Base-by-base conservation (phyloP, 352 stramenopile species). In the Pythium oligandrum region DNA sequence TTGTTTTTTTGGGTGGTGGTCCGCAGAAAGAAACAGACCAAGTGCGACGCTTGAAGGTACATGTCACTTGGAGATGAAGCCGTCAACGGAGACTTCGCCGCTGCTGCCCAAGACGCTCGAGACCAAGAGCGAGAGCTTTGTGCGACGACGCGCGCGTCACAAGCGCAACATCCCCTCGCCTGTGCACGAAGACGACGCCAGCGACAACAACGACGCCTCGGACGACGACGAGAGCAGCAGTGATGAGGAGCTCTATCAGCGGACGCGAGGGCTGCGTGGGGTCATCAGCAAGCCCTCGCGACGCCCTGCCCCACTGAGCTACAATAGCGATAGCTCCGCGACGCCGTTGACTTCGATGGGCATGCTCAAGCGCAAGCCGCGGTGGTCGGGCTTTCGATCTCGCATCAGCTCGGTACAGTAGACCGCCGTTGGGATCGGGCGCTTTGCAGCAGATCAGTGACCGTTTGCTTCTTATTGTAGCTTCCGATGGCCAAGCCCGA, bases 331-430 rank as follows among this genome's bases (percentile, higher is more conserved):
- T 43, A 57, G 47, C 42, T 45, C 49, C 9, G 34, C 9, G 2
- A 30, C 26, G 6, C 30, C 42, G 40, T 34, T 58, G 12, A 48
- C 54, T 26, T 44, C 53, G 12, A 48, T 46, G 6, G 68, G 68
- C 6, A 37, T 66, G 4, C 46, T 54, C 3, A 57, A 58, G 51
- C 65, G 68, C 53, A 77, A 77, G 57, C 59, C 68, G 34, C 51
- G 59, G 3, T 77, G 64, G 68, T 45, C 68, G 17, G 68, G 68
- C 3, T 65, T 77, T 46, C 68, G 68, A 6, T 63, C 58, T 55
- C 71, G 73, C 36, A 36, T 65, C 31, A 47, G 17, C 17, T 26
- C 17, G 17, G 17, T 26, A 26, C 17, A 26, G 17, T 26, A 26
- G 17, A 26, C 17, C 17, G 17, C 17, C 17, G 17, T 26, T 26